Percentiles rank a stretch among this genome's conserved stretches.
Evolutionary conservation across 306 rosid species (phyloP).

Genomic region (Carpinus fangiana): DNA sequence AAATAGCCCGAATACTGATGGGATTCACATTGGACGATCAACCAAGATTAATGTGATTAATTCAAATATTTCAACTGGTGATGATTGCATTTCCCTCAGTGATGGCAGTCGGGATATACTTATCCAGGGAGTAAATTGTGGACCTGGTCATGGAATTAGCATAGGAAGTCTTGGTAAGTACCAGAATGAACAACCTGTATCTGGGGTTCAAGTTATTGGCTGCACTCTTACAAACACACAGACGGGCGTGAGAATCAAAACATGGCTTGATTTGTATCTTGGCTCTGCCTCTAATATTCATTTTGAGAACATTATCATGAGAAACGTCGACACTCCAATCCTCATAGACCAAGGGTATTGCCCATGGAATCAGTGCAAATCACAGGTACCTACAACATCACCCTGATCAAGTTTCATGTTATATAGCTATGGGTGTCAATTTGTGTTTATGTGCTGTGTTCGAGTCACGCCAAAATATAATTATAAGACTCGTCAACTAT

Average conservation of each 20-base stretch:
- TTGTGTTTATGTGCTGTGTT: no score
- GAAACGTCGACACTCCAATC: constrained; percentile 36
- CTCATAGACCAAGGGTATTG: constrained; percentile 57
- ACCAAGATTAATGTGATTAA: constrained; percentile 32
- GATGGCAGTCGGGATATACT: constrained; percentile 36
- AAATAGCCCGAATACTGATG: constrained; percentile 46
- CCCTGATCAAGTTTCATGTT: neutral
- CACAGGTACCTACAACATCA: constrained; percentile 6
- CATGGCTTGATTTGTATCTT: constrained; percentile 32
- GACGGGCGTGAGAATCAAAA: constrained; percentile 54
- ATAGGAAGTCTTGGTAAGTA: constrained; percentile 46
- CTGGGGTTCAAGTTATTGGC: constrained; percentile 24
- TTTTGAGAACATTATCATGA: constrained; percentile 44
- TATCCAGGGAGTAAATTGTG: constrained; percentile 29
- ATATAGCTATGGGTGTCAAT: no score
- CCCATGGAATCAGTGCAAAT: constrained; percentile 45
- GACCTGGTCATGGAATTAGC: constrained; percentile 60
- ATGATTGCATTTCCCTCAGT: constrained; percentile 57
- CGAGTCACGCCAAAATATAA: no score
- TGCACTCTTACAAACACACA: constrained; percentile 32
- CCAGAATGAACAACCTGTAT: constrained; percentile 23
- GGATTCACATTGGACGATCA: constrained; percentile 53
- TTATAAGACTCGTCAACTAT: no score
- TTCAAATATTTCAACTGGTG: constrained; percentile 37
- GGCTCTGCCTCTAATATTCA: constrained; percentile 25